Evolutionary conservation across 495 filamentous ascomycete species (phyloP).

Genomic region (Lepraria neglecta): DNA sequence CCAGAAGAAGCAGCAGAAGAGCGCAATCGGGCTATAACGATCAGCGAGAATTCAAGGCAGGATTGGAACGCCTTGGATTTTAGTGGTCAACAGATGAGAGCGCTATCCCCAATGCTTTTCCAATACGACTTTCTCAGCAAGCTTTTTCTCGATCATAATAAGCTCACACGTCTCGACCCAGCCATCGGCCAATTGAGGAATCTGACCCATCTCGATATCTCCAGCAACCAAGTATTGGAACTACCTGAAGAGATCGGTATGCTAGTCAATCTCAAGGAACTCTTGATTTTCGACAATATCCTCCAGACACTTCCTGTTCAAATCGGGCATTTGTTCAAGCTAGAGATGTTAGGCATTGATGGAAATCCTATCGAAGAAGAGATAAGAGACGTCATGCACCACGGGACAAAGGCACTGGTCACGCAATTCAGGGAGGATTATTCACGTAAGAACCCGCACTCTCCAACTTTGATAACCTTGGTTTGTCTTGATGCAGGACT

Average conservation of each 20-base stretch:
- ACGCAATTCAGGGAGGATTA: conserved; percentile 73
- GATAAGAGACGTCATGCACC: conserved; percentile 70
- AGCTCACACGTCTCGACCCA: conserved; percentile 66
- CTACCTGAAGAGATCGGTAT: conserved; percentile 92
- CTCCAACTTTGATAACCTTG: not conserved
- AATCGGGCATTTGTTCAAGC: conserved; percentile 74
- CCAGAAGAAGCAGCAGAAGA: conserved; percentile 57
- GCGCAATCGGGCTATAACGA: conserved; percentile 51
- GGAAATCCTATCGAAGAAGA: conserved; percentile 76
- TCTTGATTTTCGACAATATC: conserved; percentile 83
- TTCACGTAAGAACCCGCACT: conserved; percentile 54
- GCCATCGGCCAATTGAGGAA: conserved; percentile 73
- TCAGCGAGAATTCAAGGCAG: conserved; percentile 59
- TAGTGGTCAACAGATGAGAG: conserved; percentile 84
- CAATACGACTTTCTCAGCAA: conserved; percentile 79
- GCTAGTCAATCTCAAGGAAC: conserved; percentile 75
- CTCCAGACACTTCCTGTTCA: conserved; percentile 76
- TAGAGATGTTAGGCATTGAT: conserved; percentile 86
- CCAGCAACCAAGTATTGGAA: conserved; percentile 74
- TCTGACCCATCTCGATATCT: conserved; percentile 75
- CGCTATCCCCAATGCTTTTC: conserved; percentile 72
- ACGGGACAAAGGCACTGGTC: conserved; percentile 80
- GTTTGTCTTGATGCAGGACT: not conserved
- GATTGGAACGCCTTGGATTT: conserved; percentile 89
- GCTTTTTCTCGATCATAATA: conserved; percentile 87